Conservation (phyloP, 768 basidiomycete genomes). For the Cubamyces lactineus region DNA sequence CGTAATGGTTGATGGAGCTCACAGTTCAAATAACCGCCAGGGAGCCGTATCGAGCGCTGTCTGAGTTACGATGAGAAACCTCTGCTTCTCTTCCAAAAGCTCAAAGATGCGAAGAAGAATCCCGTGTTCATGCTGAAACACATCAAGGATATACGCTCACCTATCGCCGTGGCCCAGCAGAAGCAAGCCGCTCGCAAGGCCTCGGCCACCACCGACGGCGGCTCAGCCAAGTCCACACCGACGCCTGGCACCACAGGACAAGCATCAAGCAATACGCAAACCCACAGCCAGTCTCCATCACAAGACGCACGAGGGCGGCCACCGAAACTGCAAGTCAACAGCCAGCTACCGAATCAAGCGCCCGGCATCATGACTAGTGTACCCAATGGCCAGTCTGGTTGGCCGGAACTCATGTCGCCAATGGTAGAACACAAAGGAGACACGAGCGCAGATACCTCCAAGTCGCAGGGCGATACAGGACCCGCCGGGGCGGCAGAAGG, state of each 20-base stretch:
- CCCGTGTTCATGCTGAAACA: constrained; percentile 99
- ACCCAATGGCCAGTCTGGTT: constrained; percentile 66
- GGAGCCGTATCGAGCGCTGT: constrained; percentile 87
- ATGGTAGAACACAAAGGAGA: constrained; percentile 46
- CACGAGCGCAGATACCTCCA: constrained; percentile 39
- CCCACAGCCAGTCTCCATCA: constrained; percentile 38
- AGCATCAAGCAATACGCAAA: constrained; percentile 37
- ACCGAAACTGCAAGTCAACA: constrained; percentile 68
- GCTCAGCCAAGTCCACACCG: constrained; percentile 40
- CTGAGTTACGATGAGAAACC: constrained; percentile 98
- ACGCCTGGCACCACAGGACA: constrained; percentile 38
- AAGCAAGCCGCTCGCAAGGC: constrained; percentile 92
- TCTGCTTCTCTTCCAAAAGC: constrained; percentile 91
- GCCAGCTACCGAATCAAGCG: constrained; percentile 46
- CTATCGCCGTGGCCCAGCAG: constrained; percentile 94
- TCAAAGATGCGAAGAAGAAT: constrained; percentile 96
- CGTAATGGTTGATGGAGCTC: neutral
- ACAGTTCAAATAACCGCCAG: constrained; percentile 38
- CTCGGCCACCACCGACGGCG: constrained; percentile 38
- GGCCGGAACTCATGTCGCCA: constrained; percentile 77
- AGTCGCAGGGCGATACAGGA: constrained; percentile 37
- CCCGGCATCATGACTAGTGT: constrained; percentile 58
- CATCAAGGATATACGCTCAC: constrained; percentile 95
- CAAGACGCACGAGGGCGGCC: constrained; percentile 49
- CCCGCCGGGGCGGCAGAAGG: constrained; percentile 30